Conservation (phyloP, 768 basidiomycete genomes). For the Boletus fagicola region DNA sequence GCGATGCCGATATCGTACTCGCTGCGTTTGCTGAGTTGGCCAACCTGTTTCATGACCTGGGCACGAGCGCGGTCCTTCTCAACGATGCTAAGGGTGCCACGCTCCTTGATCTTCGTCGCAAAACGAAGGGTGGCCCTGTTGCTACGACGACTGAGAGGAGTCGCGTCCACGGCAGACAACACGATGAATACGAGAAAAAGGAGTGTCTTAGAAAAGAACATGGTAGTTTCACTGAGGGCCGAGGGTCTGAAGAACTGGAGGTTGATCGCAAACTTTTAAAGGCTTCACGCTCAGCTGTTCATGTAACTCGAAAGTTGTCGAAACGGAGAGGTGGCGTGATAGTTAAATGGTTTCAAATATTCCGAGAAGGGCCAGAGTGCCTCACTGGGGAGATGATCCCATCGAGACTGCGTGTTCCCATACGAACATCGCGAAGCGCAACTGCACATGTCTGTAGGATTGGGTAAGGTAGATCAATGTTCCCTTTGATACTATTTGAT, state of each 20-base stretch:
- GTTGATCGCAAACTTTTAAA: not conserved
- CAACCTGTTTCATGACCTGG: slow-evolving; percentile 6
- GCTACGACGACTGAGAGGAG: slow-evolving; percentile 4
- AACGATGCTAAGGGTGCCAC: slow-evolving; percentile 10
- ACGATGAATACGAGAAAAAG: slow-evolving; percentile 14
- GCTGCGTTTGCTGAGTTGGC: slow-evolving; percentile 6
- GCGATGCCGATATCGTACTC: slow-evolving; percentile 4
- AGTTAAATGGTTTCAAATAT: not conserved
- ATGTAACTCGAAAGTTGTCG: not conserved
- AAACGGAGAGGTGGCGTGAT: no score
- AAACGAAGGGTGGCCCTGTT: slow-evolving; percentile 15
- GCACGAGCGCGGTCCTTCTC: slow-evolving; percentile 23
- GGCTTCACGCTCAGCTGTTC: no score
- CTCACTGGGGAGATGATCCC: not conserved
- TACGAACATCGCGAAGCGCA: no score
- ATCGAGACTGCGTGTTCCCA: not conserved
- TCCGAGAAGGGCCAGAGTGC: not conserved
- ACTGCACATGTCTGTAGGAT: not conserved
- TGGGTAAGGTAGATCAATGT: not conserved
- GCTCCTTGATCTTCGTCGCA: slow-evolving; percentile 9
- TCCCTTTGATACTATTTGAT: no score
- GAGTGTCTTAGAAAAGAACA: slow-evolving; percentile 12
- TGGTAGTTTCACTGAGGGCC: not conserved
- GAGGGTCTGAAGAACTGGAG: no score
- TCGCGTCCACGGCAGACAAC: slow-evolving; percentile 13